A percentile compares a stretch with the other conserved stretches of the same genome.
These are phyloP conservation scores for Tolypocladium sp. DNA, from an alignment of 2,329 filamentous ascomycete genomes.

Conservation along the genomic window DNA sequence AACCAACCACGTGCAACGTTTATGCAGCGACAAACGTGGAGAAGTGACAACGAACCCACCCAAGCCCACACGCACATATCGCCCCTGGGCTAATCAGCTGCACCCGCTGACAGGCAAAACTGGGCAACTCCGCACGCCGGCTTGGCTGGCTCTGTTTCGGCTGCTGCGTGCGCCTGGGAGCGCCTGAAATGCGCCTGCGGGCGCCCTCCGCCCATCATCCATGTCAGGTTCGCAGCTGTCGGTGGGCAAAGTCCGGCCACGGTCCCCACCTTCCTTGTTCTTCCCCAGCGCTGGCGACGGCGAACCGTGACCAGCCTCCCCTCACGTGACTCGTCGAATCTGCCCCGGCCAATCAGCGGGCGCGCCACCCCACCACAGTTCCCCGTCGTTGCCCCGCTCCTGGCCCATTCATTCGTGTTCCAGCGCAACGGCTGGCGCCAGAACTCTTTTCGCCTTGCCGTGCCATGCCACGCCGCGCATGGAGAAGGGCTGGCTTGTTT, in stretches of 20 bases:
- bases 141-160: no score
- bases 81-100: no score
- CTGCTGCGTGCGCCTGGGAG: no score
- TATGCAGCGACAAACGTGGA: not conserved
- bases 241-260: no score
- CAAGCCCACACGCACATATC: not conserved
- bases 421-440: not conserved
- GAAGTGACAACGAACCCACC: not conserved
- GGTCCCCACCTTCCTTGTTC: no score
- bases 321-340: not conserved
- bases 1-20: not conserved
- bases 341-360: not conserved
- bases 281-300: not conserved
- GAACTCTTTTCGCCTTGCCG: not conserved
- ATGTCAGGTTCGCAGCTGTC: no score
- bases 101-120: no score
- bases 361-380: not conserved
- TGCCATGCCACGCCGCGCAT: not conserved
- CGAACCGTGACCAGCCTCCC: not conserved
- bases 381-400: not conserved
- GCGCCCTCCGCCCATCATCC: not conserved
- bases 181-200: no score
- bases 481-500: not conserved
- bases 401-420: not conserved
- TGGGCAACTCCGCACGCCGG: no score